Evolutionary conservation across 371 early-diverging fungal genomes (phyloP), one percentile per base, ranked within the genome.

Genomic region (Zychaea mexicana): DNA sequence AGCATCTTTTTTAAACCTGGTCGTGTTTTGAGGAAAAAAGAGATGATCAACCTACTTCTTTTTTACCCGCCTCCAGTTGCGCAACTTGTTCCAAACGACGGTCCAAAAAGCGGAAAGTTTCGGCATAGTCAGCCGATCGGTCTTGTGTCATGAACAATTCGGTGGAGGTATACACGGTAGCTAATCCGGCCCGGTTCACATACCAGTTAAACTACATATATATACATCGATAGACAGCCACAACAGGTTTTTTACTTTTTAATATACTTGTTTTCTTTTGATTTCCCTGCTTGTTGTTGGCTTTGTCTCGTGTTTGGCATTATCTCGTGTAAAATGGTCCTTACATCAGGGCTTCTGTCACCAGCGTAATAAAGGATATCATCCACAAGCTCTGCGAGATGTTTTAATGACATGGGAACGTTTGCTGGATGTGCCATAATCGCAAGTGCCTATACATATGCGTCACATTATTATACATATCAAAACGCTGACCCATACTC

Each of bases 131-230:
- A 19, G 89, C 85, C 4, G 94, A 92, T 33, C 75, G 68, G 69
- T 96, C 96, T 65, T 90, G 90, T 9, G 92, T 91, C 95, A 96
- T 94, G 74, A 88, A 96, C 42, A 96, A 67, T 71, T 96, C 96
- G 0, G 95, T 88, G 0, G 94, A 85, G 10, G 94, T 82, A 63
- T 94, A 95, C 32, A 93, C 86, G 8, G 88, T 90, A 2, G 93
- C 92, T 47, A 95, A 82, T 8, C 88, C 79, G 22, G 88, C 88
- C 31, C 96, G 87, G 65, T 91, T 91, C 59, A 88, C 88, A 72
- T 96, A 95, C 92, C 93, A 96, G 71, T 92, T 90, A 75, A 94
- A 84, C 94, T 93, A 71, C 1, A 55, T 0, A 42, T 42, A 36
- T 24, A 22, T 31, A 24, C 1, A 38, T 57, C 84, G 4, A n/a